phyloP scores from a whole-genome alignment of 495 filamentous ascomycete genomes.

The Penicillium angulare region DNA sequence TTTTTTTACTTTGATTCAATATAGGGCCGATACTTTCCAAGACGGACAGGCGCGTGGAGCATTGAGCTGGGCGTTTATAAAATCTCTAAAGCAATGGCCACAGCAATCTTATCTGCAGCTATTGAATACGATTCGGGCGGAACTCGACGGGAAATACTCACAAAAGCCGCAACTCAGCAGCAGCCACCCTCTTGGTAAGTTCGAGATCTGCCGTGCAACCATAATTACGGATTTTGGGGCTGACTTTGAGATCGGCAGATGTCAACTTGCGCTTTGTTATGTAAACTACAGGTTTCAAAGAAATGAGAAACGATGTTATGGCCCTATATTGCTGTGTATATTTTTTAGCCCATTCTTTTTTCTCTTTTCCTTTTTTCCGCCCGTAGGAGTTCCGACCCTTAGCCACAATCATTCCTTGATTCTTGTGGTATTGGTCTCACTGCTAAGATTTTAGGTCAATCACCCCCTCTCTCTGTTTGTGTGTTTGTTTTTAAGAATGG shows the following conservation, averaged over 20 bases:
- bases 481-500: background rate
- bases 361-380: background rate
- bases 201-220: conserved; percentile 10
- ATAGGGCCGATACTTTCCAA: conserved; percentile 45
- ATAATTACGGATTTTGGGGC: conserved; percentile 1
- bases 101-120: conserved; percentile 96
- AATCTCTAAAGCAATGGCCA: conserved; percentile 85
- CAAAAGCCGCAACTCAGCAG: conserved; percentile 98
- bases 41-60: conserved; percentile 88
- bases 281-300: conserved; percentile 17
- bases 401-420: background rate
- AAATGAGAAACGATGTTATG: conserved; percentile 8
- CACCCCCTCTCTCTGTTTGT: background rate
- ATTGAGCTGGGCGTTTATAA: conserved; percentile 97
- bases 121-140: conserved; percentile 89
- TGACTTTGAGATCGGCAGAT: conserved; percentile 29
- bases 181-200: conserved; percentile 89
- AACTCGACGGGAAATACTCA: conserved; percentile 84
- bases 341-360: background rate
- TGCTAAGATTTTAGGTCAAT: background rate
- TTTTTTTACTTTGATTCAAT: background rate
- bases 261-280: conserved; percentile 44
- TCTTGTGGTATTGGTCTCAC: no score
- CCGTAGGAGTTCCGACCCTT: background rate
- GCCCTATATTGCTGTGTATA: no score